A percentile compares a stretch with the other conserved stretches of the same genome.
Evolutionary conservation across 768 basidiomycete genomes (phyloP).

Genomic region (Rhodosporidiobolus sp.): DNA sequence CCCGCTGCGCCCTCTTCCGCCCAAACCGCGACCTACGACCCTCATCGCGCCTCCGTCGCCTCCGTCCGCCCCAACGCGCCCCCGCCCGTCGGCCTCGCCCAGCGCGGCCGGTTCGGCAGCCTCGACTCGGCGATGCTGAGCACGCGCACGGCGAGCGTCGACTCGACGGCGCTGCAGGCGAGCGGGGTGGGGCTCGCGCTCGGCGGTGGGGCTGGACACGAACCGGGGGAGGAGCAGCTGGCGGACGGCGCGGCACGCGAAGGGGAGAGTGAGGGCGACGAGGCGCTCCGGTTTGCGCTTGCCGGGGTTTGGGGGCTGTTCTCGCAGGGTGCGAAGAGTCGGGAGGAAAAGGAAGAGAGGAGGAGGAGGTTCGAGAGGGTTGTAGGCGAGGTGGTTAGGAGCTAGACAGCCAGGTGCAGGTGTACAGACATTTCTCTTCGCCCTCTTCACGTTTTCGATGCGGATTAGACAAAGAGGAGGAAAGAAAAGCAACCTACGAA

Average conservation of each 20-base stretch:
- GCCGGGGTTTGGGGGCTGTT: slow-evolving; percentile 11
- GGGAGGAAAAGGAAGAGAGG: background rate
- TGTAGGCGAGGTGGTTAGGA: background rate
- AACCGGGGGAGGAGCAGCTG: too few relatives aligned
- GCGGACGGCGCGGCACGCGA: background rate
- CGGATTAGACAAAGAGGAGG: too few relatives aligned
- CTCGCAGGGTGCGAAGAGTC: background rate
- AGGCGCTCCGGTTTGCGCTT: background rate
- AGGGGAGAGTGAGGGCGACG: background rate
- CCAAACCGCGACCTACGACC: background rate
- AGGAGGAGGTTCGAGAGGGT: background rate
- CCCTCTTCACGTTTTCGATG: too few relatives aligned
- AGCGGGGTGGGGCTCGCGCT: too few relatives aligned
- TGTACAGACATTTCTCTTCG: too few relatives aligned
- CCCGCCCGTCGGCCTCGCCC: background rate
- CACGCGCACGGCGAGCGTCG: too few relatives aligned
- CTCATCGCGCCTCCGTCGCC: background rate
- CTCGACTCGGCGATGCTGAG: too few relatives aligned
- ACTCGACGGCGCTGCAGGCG: too few relatives aligned
- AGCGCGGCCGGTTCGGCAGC: background rate
- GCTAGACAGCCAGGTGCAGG: too few relatives aligned
- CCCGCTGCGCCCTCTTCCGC: background rate
- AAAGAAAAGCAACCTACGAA: too few relatives aligned
- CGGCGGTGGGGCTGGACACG: background rate
- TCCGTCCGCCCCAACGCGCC: background rate